These are phyloP conservation scores for Stevia rebaudiana DNA, from an alignment of 140 eudicot genomes.

Conservation along the genomic window DNA sequence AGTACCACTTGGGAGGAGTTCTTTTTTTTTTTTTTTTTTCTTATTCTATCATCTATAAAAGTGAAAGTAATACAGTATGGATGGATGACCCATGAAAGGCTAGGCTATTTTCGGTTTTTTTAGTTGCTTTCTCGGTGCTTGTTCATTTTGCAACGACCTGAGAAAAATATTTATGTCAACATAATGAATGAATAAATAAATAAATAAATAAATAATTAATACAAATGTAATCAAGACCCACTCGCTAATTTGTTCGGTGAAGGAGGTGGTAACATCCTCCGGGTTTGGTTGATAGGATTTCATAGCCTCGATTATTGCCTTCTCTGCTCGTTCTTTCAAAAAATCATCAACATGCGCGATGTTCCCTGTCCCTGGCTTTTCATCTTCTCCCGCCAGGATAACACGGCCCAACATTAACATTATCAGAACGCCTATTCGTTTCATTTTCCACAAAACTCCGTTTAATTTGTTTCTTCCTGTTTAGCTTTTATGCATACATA, in stretches of 20 bases:
- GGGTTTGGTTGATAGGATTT: constrained; percentile 26
- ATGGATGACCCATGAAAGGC: not conserved
- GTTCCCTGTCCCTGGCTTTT: not conserved
- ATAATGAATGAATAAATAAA: not conserved
- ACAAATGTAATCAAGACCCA: not conserved
- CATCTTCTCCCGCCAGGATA: constrained; percentile 17
- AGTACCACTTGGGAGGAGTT: too few species aligned
- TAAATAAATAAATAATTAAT: not conserved
- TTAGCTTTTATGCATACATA: too few species aligned
- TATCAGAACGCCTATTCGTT: not conserved
- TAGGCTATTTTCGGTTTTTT: constrained; percentile 7
- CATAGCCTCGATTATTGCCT: constrained; percentile 29
- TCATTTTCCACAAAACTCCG: too few species aligned
- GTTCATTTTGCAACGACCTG: constrained; percentile 11
- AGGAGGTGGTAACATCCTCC: constrained; percentile 27
- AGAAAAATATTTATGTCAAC: not conserved
- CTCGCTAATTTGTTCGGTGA: constrained; percentile 21
- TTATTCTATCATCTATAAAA: too few species aligned
- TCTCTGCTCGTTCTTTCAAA: constrained; percentile 25
- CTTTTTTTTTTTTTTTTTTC: too few species aligned
- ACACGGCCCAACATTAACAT: not conserved
- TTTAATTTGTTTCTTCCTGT: not conserved
- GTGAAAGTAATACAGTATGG: too few species aligned
- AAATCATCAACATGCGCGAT: constrained; percentile 15
- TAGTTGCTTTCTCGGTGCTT: constrained; percentile 19